Base-by-base conservation (phyloP, 495 filamentous ascomycete species). In the Evernia prunastri region DNA sequence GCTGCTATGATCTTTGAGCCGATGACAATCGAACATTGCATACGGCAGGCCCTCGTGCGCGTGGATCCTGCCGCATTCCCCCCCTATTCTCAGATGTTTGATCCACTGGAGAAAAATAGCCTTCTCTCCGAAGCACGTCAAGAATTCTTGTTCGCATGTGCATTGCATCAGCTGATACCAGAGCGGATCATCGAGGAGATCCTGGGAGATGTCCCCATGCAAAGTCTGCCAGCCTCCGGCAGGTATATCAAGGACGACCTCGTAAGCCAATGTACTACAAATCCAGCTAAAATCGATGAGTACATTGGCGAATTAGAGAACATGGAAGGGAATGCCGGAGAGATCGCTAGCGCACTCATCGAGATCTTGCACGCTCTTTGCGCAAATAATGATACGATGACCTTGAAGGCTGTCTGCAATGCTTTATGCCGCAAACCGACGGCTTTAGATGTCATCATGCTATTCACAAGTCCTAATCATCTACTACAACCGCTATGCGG, bases 291-390 rank as follows among this genome's bases (percentile, higher is more conserved):
- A 36, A 83, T 89, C 0, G 89, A 91, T 66, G 84, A 85, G 63
- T 78, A 96, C 37, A 84, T 96, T 35, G 76, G 75, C 15, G 90
- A 96, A 69, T 80, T 97, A 62, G 92, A 96, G 66, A 87, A 86
- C n/a, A 90, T 96, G 81, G 91, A 96, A 71, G 94, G 94, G 0
- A 97, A 98, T 75, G 89, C 91, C 2, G 94, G 90, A 25, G 92
- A 93, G 4, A 91, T 94, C 36, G 90, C 89, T 31, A 84, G 84
- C 51, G 90, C 92, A 11, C 79, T 97, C 23, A 84, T 87, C 37
- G 90, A 96, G 86, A 84, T 95, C 31, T 89, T 97, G 66, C 80
- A 83, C 49, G 83, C 80, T 56, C 84, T 96, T 53, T 96, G 91
- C 73, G 77, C 79, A 9, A 87, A 86, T 61, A 93, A 89, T 72